Conservation (phyloP, 495 filamentous ascomycete genomes). For the Daldinia bambusicola region DNA sequence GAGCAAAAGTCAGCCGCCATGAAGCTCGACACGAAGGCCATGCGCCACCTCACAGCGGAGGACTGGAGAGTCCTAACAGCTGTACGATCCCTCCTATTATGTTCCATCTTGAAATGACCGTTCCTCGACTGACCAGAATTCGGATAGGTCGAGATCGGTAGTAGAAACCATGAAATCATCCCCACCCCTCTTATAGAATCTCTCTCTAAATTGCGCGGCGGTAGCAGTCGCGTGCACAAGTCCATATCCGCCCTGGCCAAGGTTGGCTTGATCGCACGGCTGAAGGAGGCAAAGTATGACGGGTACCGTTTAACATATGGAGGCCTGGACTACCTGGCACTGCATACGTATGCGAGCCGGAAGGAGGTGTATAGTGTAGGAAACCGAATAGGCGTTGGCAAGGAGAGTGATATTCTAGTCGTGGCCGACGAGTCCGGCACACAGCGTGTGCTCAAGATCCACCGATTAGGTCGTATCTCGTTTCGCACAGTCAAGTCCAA, state of each 20-base stretch:
- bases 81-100: slow-evolving; percentile 63
- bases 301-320: slow-evolving; percentile 98
- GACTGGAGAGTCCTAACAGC: slow-evolving; percentile 96
- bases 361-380: slow-evolving; percentile 88
- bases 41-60: slow-evolving; percentile 90
- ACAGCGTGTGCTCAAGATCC: slow-evolving; percentile 88
- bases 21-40: slow-evolving; percentile 91
- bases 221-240: slow-evolving; percentile 80
- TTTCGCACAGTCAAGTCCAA: slow-evolving; percentile 96
- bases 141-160: slow-evolving; percentile 85
- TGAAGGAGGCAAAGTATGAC: slow-evolving; percentile 97
- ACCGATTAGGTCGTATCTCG: slow-evolving; percentile 93
- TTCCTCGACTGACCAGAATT: slow-evolving; percentile 11
- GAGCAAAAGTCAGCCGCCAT: slow-evolving; percentile 60
- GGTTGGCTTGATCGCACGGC: slow-evolving; percentile 86
- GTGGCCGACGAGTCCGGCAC: slow-evolving; percentile 74
- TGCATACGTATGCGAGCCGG: slow-evolving; percentile 85
- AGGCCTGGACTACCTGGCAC: slow-evolving; percentile 93
- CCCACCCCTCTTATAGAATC: slow-evolving; percentile 88
- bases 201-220: slow-evolving; percentile 81
- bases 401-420: slow-evolving; percentile 96
- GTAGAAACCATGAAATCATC: slow-evolving; percentile 95
- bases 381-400: slow-evolving; percentile 94
- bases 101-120: slow-evolving; percentile 22
- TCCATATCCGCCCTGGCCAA: slow-evolving; percentile 92